Evolutionary conservation across 345 rosid species (phyloP).

Genomic region (Excoecaria agallocha): DNA sequence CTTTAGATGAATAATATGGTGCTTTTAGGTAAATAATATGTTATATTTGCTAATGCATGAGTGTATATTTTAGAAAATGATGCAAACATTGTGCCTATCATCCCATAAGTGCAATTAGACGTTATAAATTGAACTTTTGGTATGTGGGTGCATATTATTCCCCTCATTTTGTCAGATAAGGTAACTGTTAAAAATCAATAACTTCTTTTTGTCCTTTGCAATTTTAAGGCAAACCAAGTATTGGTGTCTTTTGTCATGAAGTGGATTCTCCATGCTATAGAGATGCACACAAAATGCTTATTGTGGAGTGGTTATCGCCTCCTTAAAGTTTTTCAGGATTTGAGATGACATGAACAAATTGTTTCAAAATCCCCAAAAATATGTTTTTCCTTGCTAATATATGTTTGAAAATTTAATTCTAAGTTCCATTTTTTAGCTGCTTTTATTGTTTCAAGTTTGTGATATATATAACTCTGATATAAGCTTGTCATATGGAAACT

Average conservation of each 20-base stretch:
- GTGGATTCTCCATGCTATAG: neutral
- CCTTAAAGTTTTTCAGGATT: neutral
- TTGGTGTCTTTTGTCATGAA: neutral
- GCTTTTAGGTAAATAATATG: neutral
- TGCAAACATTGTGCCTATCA: neutral
- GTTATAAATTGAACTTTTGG: neutral
- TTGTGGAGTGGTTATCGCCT: neutral
- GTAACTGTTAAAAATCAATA: neutral
- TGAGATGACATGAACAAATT: neutral
- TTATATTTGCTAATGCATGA: neutral
- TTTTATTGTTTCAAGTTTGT: constrained; percentile 7
- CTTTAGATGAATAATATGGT: neutral
- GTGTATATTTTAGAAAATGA: neutral
- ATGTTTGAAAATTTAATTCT: constrained; percentile 3
- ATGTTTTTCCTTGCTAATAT: neutral
- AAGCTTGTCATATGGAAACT: neutral
- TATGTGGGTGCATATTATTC: neutral
- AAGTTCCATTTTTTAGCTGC: neutral
- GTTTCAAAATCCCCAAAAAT: neutral
- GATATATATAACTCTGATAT: neutral
- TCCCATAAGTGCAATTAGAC: neutral
- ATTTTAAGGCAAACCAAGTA: neutral
- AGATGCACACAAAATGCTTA: neutral
- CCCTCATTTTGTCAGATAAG: neutral
- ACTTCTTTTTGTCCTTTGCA: neutral